Evolutionary conservation across 257 asterid genomes (phyloP).

Genomic region (Przewalskia tangutica): DNA sequence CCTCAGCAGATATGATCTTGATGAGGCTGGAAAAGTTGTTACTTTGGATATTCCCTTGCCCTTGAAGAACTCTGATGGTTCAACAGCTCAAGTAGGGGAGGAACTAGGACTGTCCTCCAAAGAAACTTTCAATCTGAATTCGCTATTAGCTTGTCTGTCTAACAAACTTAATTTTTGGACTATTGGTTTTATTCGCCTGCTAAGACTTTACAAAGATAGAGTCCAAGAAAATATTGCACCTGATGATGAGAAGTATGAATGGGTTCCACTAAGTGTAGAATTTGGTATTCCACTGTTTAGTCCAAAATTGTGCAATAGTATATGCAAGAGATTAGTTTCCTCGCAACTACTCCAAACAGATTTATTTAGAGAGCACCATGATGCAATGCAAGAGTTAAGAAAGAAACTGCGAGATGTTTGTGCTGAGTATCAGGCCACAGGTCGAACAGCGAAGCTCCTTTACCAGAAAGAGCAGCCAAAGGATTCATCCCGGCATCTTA

Average conservation of each 20-base stretch:
- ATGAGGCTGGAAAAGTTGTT: slow-evolving; percentile 49
- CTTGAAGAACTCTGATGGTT: slow-evolving; percentile 82
- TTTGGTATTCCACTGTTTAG: slow-evolving; percentile 94
- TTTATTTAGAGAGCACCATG: slow-evolving; percentile 60
- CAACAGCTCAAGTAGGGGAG: slow-evolving; percentile 65
- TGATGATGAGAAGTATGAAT: slow-evolving; percentile 62
- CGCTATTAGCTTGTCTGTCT: slow-evolving; percentile 52
- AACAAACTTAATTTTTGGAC: slow-evolving; percentile 67
- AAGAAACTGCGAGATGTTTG: slow-evolving; percentile 69
- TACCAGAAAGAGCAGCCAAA: slow-evolving; percentile 82
- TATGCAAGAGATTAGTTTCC: slow-evolving; percentile 74
- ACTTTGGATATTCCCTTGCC: slow-evolving; percentile 93
- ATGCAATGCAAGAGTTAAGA: slow-evolving; percentile 84
- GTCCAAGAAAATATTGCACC: slow-evolving; percentile 36
- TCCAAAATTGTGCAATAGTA: slow-evolving; percentile 75
- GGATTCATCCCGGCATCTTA: slow-evolving; percentile 47
- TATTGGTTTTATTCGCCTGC: slow-evolving; percentile 70
- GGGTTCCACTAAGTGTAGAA: slow-evolving; percentile 89
- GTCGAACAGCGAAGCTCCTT: slow-evolving; percentile 81
- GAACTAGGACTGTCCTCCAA: slow-evolving; percentile 62
- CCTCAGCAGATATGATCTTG: slow-evolving; percentile 77
- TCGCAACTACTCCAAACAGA: slow-evolving; percentile 88
- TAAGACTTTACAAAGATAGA: slow-evolving; percentile 72
- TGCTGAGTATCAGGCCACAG: slow-evolving; percentile 86
- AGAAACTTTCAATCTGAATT: slow-evolving; percentile 51